Evolutionary conservation across 495 filamentous ascomycete genomes (phyloP).

Genomic region (Lepraria neglecta): DNA sequence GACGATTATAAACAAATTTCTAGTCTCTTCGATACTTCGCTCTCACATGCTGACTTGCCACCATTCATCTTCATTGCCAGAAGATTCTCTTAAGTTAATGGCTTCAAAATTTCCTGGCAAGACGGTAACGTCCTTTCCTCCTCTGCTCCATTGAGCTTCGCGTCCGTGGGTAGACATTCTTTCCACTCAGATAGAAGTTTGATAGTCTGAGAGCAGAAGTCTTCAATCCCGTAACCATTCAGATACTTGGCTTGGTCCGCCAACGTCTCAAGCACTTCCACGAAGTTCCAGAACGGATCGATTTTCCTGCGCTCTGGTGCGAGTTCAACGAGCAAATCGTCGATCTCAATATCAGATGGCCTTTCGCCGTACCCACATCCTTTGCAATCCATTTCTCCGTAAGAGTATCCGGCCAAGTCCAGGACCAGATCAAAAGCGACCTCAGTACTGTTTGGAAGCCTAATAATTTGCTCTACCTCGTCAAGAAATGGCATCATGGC

Average conservation of each 20-base stretch:
- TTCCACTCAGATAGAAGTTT: no score
- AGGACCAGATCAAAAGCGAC: constrained; percentile 10
- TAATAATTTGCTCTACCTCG: background rate
- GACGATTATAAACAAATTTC: no score
- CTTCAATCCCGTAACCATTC: background rate
- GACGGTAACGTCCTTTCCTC: no score
- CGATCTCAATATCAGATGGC: background rate
- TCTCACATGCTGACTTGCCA: no score
- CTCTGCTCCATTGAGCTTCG: no score
- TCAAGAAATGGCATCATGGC: constrained; percentile 6
- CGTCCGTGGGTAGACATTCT: no score
- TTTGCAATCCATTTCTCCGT: background rate
- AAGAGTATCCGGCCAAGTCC: background rate
- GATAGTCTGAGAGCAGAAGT: no score
- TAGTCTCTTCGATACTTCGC: no score
- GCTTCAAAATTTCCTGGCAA: no score
- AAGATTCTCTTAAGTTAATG: no score
- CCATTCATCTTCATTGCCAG: no score
- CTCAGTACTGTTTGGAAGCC: background rate
- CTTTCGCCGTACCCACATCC: constrained; percentile 7
- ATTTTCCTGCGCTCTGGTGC: background rate
- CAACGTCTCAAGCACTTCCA: background rate
- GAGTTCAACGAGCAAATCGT: background rate
- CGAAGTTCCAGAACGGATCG: background rate
- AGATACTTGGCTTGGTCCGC: background rate